Conservation (phyloP, 805 yeast genomes). For the Lipomyces japonicus region DNA sequence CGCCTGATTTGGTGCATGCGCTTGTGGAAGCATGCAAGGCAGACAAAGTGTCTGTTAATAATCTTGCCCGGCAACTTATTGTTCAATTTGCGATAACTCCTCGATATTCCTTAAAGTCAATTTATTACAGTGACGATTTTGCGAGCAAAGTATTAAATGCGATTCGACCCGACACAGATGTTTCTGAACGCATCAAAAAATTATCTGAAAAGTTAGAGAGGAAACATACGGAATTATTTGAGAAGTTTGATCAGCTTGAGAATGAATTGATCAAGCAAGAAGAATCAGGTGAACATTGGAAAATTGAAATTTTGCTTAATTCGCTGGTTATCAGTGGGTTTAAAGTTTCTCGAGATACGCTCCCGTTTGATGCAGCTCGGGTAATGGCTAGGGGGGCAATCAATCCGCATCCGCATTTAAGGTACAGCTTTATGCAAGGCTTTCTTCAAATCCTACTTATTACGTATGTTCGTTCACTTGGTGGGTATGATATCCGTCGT, state of each 20-base stretch:
- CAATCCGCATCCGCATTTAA: constrained; percentile 58
- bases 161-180: constrained; percentile 28
- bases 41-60: constrained; percentile 22
- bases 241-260: constrained; percentile 10
- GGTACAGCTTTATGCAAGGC: constrained; percentile 59
- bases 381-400: constrained; percentile 29
- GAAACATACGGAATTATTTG: constrained; percentile 6
- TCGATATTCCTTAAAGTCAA: neutral
- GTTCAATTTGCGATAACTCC: constrained; percentile 3
- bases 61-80: constrained; percentile 14
- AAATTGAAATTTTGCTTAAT: constrained; percentile 5
- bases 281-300: constrained; percentile 20
- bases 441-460: constrained; percentile 52
- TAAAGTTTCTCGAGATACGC: constrained; percentile 6
- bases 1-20: constrained; percentile 9
- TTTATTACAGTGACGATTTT: constrained; percentile 6
- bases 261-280: constrained; percentile 16
- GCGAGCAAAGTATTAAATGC: constrained; percentile 4
- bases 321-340: constrained; percentile 9
- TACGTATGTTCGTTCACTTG: constrained; percentile 44
- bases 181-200: constrained; percentile 17
- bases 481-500: constrained; percentile 46
- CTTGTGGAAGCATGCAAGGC: constrained; percentile 16
- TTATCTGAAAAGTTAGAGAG: constrained; percentile 17
- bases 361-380: constrained; percentile 9